A percentile compares a stretch with the other conserved stretches of the same genome.
These are phyloP conservation scores for Ophidiomyces ophidiicola DNA, from an alignment of 2,329 filamentous ascomycete genomes.

Conservation along the genomic window DNA sequence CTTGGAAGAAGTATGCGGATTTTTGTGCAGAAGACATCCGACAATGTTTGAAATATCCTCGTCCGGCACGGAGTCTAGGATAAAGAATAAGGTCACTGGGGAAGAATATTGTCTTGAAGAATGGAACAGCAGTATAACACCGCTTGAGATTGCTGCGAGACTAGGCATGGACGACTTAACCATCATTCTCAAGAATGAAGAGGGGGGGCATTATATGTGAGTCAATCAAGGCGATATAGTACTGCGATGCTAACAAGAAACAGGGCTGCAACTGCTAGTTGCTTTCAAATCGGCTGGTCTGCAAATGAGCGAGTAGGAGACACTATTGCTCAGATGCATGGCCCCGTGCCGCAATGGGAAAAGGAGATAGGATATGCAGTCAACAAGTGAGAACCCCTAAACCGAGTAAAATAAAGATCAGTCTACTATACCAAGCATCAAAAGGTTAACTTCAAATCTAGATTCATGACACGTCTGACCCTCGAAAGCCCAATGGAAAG, in stretches of 20 bases:
- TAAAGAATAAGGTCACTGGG: conserved; percentile 35
- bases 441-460: conserved; percentile 13
- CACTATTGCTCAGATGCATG: conserved; percentile 38
- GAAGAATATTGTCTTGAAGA: conserved; percentile 34
- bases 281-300: conserved; percentile 44
- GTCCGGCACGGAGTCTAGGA: conserved; percentile 20
- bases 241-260: background rate
- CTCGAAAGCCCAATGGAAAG: conserved; percentile 37
- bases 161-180: conserved; percentile 43
- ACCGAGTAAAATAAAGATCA: conserved; percentile 6
- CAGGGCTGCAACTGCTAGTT: conserved; percentile 40
- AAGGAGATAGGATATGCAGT: conserved; percentile 34
- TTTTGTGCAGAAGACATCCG: conserved; percentile 35
- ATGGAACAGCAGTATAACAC: conserved; percentile 27
- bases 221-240: conserved; percentile 13
- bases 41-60: conserved; percentile 30
- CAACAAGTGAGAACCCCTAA: conserved; percentile 27
- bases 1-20: conserved; percentile 35
- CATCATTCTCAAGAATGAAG: conserved; percentile 36
- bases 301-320: conserved; percentile 39
- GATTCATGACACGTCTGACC: conserved; percentile 38
- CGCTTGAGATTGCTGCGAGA: conserved; percentile 40
- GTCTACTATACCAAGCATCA: background rate
- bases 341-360: conserved; percentile 40
- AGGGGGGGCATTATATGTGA: conserved; percentile 38